phyloP scores from a whole-genome alignment of 331 rosid genomes.

The Arachis monticola region DNA sequence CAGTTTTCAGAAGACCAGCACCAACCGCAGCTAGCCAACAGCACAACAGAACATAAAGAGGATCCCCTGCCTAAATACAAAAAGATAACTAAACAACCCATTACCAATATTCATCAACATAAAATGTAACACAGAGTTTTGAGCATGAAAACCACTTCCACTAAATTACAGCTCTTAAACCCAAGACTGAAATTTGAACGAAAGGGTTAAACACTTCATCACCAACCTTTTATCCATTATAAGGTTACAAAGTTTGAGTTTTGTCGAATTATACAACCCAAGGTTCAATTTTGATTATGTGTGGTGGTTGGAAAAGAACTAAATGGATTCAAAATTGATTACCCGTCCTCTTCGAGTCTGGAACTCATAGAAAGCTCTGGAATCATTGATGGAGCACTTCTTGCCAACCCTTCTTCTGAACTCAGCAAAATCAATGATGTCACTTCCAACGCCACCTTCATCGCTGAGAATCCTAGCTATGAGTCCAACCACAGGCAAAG shows the following conservation, averaged over 20 bases:
- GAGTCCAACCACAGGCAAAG: constrained; percentile 83
- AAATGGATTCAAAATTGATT: neutral
- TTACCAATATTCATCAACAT: constrained; percentile 6
- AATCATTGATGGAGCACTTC: constrained; percentile 63
- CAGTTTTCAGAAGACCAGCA: constrained; percentile 93
- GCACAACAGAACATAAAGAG: constrained; percentile 80
- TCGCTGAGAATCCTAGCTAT: constrained; percentile 77
- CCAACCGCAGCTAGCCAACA: constrained; percentile 92
- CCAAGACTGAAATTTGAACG: neutral
- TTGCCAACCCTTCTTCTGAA: constrained; percentile 87
- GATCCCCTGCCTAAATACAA: constrained; percentile 78
- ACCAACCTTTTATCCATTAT: neutral
- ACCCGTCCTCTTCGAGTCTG: constrained; percentile 78
- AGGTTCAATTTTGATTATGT: constrained; percentile 3
- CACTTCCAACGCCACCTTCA: constrained; percentile 91
- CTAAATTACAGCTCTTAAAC: neutral
- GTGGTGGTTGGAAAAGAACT: too few species aligned
- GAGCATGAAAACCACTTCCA: constrained; percentile 8
- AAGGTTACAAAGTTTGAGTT: constrained; percentile 12
- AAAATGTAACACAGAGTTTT: neutral
- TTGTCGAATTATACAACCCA: neutral
- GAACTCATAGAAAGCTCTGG: constrained; percentile 77
- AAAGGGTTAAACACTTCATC: neutral
- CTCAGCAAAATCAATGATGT: constrained; percentile 83
- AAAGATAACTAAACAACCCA: neutral